Percentiles rank a stretch among this genome's conserved stretches.
Evolutionary conservation across 2,329 filamentous ascomycete genomes (phyloP).

Genomic region (Cryphonectria radicalis): DNA sequence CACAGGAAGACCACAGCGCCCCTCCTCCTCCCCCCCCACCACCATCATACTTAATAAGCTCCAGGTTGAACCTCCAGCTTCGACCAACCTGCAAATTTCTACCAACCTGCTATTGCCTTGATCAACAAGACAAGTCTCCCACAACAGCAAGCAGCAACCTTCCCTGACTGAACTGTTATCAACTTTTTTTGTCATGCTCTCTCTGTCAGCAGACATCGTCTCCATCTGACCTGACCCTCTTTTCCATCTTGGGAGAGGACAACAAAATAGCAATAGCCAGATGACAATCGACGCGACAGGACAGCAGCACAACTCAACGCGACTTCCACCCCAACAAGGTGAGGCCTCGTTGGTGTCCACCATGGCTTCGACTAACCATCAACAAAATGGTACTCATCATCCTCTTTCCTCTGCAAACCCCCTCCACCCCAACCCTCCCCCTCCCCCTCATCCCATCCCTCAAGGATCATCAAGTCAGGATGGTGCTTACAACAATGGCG

Average conservation of each 20-base stretch:
- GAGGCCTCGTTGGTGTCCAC: conserved; percentile 20
- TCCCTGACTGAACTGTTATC: not conserved
- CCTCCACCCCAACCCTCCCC: not conserved
- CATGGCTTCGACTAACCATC: conserved; percentile 42
- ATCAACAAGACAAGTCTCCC: not conserved
- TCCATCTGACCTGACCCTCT: not conserved
- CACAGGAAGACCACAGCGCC: not conserved
- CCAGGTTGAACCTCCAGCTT: not conserved
- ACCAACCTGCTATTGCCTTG: not conserved
- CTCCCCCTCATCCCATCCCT: conserved; percentile 16
- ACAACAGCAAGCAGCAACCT: not conserved
- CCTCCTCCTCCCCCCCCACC: no score
- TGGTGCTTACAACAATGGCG: conserved; percentile 32
- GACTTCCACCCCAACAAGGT: not conserved
- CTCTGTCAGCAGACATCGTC: not conserved
- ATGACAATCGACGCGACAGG: not conserved
- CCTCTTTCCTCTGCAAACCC: conserved; percentile 12
- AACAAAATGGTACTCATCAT: conserved; percentile 38
- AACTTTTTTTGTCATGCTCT: conserved; percentile 24
- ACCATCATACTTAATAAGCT: not conserved
- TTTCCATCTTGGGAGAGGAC: not conserved
- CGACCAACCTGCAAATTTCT: not conserved
- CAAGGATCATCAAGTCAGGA: conserved; percentile 25
- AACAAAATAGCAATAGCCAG: not conserved
- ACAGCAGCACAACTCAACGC: not conserved